A percentile compares a stretch with the other conserved stretches of the same genome.
Conservation (phyloP, 495 filamentous ascomycete species). For the Neurospora sp. region DNA sequence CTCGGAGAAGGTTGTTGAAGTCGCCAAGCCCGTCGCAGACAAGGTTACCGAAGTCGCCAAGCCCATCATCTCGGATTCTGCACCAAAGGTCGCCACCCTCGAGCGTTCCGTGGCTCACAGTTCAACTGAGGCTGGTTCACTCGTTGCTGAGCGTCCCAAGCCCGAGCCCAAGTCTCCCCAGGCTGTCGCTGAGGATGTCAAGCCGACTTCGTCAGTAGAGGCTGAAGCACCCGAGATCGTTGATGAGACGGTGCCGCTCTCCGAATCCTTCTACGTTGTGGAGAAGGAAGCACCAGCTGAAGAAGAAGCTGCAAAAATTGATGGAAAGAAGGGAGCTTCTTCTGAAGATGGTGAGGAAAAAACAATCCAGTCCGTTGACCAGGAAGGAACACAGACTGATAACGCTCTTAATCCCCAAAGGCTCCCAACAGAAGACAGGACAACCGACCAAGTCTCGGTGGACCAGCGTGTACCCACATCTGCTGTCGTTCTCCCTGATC, state of each 20-base stretch:
- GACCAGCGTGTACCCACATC: constrained; percentile 34
- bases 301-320: constrained; percentile 18
- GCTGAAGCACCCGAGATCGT: constrained; percentile 23
- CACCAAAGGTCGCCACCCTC: not conserved
- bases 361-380: constrained; percentile 15
- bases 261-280: constrained; percentile 29
- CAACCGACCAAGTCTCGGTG: constrained; percentile 12
- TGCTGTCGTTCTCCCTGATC: constrained; percentile 34
- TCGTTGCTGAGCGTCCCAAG: constrained; percentile 1
- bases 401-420: constrained; percentile 18
- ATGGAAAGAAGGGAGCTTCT: constrained; percentile 16
- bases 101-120: not conserved
- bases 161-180: constrained; percentile 1
- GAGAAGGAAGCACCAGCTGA: constrained; percentile 21
- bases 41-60: constrained; percentile 3
- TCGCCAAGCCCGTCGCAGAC: too few relatives aligned
- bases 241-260: constrained; percentile 21
- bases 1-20: constrained; percentile 4
- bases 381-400: constrained; percentile 30
- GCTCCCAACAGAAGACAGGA: constrained; percentile 12
- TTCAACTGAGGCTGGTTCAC: not conserved
- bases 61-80: not conserved
- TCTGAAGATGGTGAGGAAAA: constrained; percentile 27
- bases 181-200: constrained; percentile 4
- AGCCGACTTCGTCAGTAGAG: constrained; percentile 3